phyloP scores from a whole-genome alignment of 495 filamentous ascomycete genomes.

The Thozetella sp. region DNA sequence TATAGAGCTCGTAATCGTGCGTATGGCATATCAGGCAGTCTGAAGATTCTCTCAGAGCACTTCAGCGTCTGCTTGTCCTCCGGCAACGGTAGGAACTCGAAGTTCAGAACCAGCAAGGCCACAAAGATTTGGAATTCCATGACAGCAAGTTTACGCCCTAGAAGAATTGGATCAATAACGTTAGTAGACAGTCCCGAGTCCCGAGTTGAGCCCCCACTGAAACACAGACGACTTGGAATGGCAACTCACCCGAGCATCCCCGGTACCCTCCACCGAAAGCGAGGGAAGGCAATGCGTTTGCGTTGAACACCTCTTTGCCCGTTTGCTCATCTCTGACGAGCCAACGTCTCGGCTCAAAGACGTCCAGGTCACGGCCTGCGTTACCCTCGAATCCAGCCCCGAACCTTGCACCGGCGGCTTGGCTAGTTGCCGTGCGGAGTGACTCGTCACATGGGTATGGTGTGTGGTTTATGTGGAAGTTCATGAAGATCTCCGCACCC shows the following conservation, averaged over 20 bases:
- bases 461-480: constrained; percentile 17
- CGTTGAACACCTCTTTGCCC: constrained; percentile 25
- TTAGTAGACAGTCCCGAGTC: no score
- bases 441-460: constrained; percentile 20
- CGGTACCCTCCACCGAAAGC: constrained; percentile 22
- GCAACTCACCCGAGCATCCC: constrained; percentile 21
- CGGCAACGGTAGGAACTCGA: constrained; percentile 25
- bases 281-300: constrained; percentile 17
- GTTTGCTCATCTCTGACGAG: constrained; percentile 19
- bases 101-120: constrained; percentile 18
- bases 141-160: constrained; percentile 22
- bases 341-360: constrained; percentile 32
- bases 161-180: neutral
- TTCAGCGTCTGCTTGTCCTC: constrained; percentile 17
- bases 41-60: constrained; percentile 16
- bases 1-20: constrained; percentile 8
- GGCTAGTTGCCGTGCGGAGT: constrained; percentile 17
- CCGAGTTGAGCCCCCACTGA: no score
- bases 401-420: constrained; percentile 15
- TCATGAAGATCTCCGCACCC: constrained; percentile 27
- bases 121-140: constrained; percentile 26
- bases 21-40: constrained; percentile 9
- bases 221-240: no score
- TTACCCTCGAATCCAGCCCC: constrained; percentile 15
- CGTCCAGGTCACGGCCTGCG: constrained; percentile 19